Evolutionary conservation across 345 rosid genomes (phyloP).

Genomic region (Salix arbutifolia): DNA sequence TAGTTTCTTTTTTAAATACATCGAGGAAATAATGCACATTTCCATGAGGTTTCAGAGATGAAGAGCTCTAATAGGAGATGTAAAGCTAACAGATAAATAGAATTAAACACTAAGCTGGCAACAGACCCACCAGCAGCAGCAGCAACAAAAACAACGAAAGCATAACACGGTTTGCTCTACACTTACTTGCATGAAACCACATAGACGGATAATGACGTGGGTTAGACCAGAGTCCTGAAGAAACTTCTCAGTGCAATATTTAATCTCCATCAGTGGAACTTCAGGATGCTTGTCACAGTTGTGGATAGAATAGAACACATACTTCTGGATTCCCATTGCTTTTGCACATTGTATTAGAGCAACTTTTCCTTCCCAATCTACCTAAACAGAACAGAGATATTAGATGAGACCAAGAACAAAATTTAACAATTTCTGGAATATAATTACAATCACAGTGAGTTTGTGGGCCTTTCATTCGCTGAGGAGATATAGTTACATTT

Average conservation of each 20-base stretch:
- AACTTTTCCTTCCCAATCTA: conserved; percentile 99
- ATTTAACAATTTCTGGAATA: no score
- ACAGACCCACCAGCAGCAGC: no score
- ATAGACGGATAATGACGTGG: conserved; percentile 64
- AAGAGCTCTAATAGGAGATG: no score
- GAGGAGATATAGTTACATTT: background rate
- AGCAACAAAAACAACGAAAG: no score
- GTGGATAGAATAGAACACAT: conserved; percentile 82
- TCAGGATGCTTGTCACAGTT: conserved; percentile 98
- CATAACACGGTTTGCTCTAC: no score
- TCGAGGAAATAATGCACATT: no score
- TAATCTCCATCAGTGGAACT: conserved; percentile 95
- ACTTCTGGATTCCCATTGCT: conserved; percentile 97
- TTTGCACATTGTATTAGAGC: conserved; percentile 95
- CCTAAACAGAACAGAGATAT: conserved; percentile 58
- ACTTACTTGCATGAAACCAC: conserved; percentile 96
- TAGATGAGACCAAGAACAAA: background rate
- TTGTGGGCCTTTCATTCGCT: background rate
- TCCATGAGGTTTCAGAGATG: no score
- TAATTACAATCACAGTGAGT: background rate
- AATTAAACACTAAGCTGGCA: no score
- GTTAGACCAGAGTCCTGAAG: conserved; percentile 69
- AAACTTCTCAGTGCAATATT: conserved; percentile 90
- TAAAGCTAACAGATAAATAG: no score
- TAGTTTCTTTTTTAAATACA: no score